These are phyloP conservation scores for Cryptococcus sp. DNA, from an alignment of 1,284 basidiomycete species.

Conservation along the genomic window DNA sequence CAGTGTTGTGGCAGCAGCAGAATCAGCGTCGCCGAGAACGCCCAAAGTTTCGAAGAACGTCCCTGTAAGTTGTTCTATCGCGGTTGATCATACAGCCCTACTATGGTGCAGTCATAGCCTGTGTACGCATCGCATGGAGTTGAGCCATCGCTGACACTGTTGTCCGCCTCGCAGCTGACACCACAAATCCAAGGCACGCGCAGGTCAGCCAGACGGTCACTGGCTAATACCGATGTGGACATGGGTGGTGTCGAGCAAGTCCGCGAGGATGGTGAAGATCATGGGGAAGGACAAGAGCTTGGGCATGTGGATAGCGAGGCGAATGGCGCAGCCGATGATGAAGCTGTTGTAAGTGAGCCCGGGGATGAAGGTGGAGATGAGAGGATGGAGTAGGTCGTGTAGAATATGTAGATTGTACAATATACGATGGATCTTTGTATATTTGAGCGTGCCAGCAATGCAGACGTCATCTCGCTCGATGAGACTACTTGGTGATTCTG, in stretches of 20 bases:
- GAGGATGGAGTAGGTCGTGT: neutral
- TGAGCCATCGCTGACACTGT: neutral
- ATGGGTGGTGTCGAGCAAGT: constrained; percentile 13
- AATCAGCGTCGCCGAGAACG: constrained; percentile 7
- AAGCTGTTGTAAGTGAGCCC: neutral
- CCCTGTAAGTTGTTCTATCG: constrained; percentile 18
- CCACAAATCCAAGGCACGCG: constrained; percentile 37
- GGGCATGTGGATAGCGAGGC: neutral
- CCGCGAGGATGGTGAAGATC: neutral
- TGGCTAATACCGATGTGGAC: constrained; percentile 23
- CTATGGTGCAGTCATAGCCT: neutral
- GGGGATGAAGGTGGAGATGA: neutral
- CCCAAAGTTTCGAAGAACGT: constrained; percentile 29
- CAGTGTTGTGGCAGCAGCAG: neutral
- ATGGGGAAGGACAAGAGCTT: neutral
- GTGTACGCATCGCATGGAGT: too few species aligned
- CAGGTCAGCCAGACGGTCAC: constrained; percentile 28
- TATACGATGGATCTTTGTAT: too few species aligned
- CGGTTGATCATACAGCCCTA: neutral
- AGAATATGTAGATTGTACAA: neutral
- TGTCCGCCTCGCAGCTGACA: constrained; percentile 22
- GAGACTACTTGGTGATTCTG: too few species aligned
- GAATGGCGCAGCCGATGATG: neutral
- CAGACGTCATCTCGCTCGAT: too few species aligned
- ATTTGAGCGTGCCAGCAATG: too few species aligned